A percentile compares a stretch with the other conserved stretches of the same genome.
phyloP scores from a whole-genome alignment of 1,284 basidiomycete species.

The Cronartium ribicola region DNA sequence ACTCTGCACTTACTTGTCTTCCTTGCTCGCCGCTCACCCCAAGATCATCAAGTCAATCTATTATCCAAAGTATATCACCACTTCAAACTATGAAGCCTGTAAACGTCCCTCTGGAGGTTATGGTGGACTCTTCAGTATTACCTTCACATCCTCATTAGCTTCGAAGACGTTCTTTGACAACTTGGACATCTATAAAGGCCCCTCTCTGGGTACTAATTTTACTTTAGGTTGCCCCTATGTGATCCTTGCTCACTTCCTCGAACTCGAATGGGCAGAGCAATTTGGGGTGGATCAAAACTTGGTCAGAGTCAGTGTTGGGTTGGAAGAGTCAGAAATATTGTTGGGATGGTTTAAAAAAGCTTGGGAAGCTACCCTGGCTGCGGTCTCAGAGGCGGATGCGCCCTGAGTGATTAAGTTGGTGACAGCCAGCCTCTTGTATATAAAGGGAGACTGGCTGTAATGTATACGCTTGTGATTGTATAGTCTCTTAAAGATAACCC shows the following conservation, averaged over 20 bases:
- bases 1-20: conserved; percentile 71
- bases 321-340: conserved; percentile 70
- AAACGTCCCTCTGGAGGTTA: conserved; percentile 63
- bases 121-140: conserved; percentile 87
- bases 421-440: too few species aligned
- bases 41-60: conserved; percentile 69
- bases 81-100: conserved; percentile 68
- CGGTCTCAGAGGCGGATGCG: conserved; percentile 55
- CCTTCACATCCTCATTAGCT: conserved; percentile 68
- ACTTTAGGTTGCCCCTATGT: conserved; percentile 90
- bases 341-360: conserved; percentile 64
- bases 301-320: conserved; percentile 82
- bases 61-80: conserved; percentile 80
- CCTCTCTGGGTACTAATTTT: conserved; percentile 91
- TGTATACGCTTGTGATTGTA: too few species aligned
- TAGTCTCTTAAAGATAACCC: too few species aligned
- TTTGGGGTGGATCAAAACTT: conserved; percentile 81
- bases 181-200: conserved; percentile 80
- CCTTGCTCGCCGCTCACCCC: conserved; percentile 50
- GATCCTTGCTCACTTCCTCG: conserved; percentile 83
- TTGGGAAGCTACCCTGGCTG: conserved; percentile 57
- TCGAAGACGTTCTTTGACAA: conserved; percentile 81
- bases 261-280: conserved; percentile 83
- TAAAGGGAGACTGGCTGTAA: too few species aligned
- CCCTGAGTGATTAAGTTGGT: neutral